Conservation (phyloP, 1,284 basidiomycete species). For the Sphagnurus paluster region DNA sequence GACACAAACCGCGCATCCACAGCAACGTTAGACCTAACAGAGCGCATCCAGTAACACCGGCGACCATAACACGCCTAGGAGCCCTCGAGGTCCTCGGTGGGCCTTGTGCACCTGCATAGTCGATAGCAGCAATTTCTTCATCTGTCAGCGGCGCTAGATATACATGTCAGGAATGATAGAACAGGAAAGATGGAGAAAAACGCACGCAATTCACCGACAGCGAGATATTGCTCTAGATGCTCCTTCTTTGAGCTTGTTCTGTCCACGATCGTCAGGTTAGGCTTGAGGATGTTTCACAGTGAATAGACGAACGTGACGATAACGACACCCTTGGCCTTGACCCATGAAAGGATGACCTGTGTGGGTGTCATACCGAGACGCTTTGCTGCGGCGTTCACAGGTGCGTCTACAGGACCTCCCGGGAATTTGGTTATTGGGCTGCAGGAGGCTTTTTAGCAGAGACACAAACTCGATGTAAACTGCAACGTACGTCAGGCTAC, state of each 20-base stretch:
- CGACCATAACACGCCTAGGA: too few species aligned
- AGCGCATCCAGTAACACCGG: too few species aligned
- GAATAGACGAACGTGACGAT: constrained; percentile 58
- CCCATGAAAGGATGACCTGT: constrained; percentile 75
- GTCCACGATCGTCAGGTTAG: not conserved
- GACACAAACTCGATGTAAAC: not conserved
- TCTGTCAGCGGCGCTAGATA: too few species aligned
- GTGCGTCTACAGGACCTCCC: constrained; percentile 73
- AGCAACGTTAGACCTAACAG: too few species aligned
- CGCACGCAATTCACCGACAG: constrained; percentile 59
- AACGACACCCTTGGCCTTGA: constrained; percentile 61
- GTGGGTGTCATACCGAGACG: constrained; percentile 61
- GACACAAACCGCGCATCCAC: too few species aligned
- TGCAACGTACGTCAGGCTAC: constrained; percentile 56
- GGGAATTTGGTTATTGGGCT: constrained; percentile 69
- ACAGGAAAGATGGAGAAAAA: too few species aligned
- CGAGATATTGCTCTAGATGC: constrained; percentile 67
- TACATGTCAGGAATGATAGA: too few species aligned
- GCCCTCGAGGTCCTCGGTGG: too few species aligned
- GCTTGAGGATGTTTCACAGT: not conserved
- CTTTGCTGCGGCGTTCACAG: constrained; percentile 55
- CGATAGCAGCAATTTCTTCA: too few species aligned
- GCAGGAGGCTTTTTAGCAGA: not conserved
- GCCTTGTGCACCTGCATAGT: too few species aligned
- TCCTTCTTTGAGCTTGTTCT: constrained; percentile 69